Base-by-base conservation (phyloP, 2,329 filamentous ascomycete species). In the Lecanicillium sp. region DNA sequence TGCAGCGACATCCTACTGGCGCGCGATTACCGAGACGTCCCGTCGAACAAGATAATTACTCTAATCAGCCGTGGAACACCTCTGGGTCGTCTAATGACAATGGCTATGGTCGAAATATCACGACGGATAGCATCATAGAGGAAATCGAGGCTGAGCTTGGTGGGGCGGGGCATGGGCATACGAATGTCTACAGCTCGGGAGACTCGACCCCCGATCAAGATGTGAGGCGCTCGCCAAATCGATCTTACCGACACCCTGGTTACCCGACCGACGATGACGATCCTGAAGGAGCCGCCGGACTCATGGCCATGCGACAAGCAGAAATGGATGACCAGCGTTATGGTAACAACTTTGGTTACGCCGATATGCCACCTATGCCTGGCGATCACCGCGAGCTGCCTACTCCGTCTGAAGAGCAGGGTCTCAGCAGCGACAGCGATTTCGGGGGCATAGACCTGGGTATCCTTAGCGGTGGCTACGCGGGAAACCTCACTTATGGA, bases 281-380 rank as follows among this genome's bases (percentile, higher is more conserved):
- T 54, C 79, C 84, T 0, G 90, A 95, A 58, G 90, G 84, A 15
- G 80, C 83, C 29, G 86, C 86, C 43, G 90, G 92, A 13, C 65
- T 94, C 37, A 75, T 85, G 54, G 88, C 88, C 48, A 78, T 96
- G 73, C 79, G 80, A 42, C 78, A 89, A 62, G 88, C 87, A 4
- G 87, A 94, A 44, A 76, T 87, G 56, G 85, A 94, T 43, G 78
- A 80, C 36, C 76, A 78, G 35, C 70, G 59, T 9, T 64, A 64
- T 33, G 55, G 57, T 30, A 49, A 50, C 27, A 52, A 45, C 7
- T 62, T 61, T 34, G 51, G 48, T 29, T 57, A 54, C 43, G 47
- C 51, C 42, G 56, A 59, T 9, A 47, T 56, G 44, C 51, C 54
- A n/a, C 45, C 45, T 29, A 48, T 52, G 38, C 38, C 43, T 4